Base-by-base conservation (phyloP, 2,329 filamentous ascomycete species). In the Onygenales sp. region DNA sequence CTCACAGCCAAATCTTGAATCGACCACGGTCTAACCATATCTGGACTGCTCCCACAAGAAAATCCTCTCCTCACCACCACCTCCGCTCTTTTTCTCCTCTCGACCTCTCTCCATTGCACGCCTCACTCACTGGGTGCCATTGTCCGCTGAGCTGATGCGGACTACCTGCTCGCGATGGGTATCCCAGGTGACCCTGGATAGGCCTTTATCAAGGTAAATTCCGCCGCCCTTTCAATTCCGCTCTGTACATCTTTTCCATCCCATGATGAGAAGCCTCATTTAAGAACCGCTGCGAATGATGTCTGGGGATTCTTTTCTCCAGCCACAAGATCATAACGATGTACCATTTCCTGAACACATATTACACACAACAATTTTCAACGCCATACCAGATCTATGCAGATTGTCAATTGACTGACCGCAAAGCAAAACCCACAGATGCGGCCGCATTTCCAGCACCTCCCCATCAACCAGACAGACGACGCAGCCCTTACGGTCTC, bases 201-300 rank as follows among this genome's bases (percentile, higher is more conserved):
- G 56, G 52, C 53, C 63, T 21, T 54, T 56, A 17, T 54, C 55
- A 44, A 69, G 67, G 73, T 75, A 69, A 17, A 17, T 17, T 17
- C 17, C 17, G 17, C 17, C 17, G 17, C 17, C 17, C 17, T 2
- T 17, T 17, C 17, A 17, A 17, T 17, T 17, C 17, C 17, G 17
- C 17, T 63, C 68, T 60, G 57, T 32, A 50, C n/a, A 42, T 31
- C 33, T 54, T 46, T 42, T 43, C 53, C 36, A 49, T 40, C 44
- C 49, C 39, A 14, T 32, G 49, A 45, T 32, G 49, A 52, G n/a
- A 45, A 27, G 45, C 63, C 57, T 56, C 42, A 59, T 66, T 66
- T 69, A 66, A 83, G 81, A 84, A 85, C 82, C 82, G 82, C 82
- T 84, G 82, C 81, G 80, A 78, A 79, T 82, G 80, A 84, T 75